Evolutionary conservation across 768 basidiomycete genomes (phyloP), one percentile per base, ranked within the genome.

Genomic region (Mycena kentingensis): DNA sequence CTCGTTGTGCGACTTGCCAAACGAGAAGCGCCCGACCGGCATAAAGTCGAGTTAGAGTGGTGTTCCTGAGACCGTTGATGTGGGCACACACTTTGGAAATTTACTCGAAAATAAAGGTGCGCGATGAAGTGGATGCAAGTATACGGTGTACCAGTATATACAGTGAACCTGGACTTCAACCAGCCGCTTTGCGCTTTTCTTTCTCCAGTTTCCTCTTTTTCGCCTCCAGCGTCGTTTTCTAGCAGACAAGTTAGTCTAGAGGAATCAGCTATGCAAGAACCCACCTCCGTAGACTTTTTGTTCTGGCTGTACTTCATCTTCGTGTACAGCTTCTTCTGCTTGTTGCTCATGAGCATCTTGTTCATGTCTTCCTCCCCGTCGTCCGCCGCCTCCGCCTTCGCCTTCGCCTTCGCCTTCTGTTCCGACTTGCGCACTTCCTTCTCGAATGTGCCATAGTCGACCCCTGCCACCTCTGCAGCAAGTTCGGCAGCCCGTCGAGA

Each of bases 261-360:
- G 41, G 24, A 35, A 31, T 34, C 29, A 28, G 37, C 25, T 34
- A 38, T 18, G 34, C 25, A 34, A 32, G 26, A 24, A 19, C 86
- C 61, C 67, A 94, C 94, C 88, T 96, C 91, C 22, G 78, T 73
- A 13, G 77, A 77, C 54, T 85, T 85, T 72, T 87, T 90, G 67
- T 80, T 79, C 66, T 95, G 81, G 59, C 86, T 85, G 66, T 90
- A 83, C 73, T 93, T 92, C 83, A 97, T 90, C 73, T 88, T 88
- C 71, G 93, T 92, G 68, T 95, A 96, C 62, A 97, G 71, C 71
- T 95, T 95, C 62, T 85, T 82, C 70, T 96, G 88, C 74, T 90
- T 93, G 70, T 92, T 93, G 75, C 91, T 96, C 86, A 97, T 87
- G 83, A 98, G 80, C 86, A 98, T 96, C 80, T 95, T 96, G 71